Base-by-base conservation (phyloP, 2,329 filamentous ascomycete species). In the Didymellaceae sp. region DNA sequence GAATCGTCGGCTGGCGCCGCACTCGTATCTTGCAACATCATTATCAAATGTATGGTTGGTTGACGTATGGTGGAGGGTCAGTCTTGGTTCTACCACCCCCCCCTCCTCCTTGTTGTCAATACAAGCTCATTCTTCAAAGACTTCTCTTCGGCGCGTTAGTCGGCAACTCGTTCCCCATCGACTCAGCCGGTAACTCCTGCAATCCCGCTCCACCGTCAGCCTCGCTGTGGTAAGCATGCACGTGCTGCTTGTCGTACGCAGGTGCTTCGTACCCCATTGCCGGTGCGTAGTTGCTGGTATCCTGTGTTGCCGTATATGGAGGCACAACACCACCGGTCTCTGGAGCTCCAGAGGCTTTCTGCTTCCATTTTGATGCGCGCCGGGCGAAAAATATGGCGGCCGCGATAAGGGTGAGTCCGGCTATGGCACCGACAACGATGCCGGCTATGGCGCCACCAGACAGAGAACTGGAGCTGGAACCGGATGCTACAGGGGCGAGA, bases 301-400 rank as follows among this genome's bases (percentile, higher is more conserved):
- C n/a, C n/a, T 13, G 22, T 40, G 24, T 38, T 3, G 22, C 18
- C 16, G 34, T 39, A 22, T 39, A 39, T 9, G 35, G 7, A 5
- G 22, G 22, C 2, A 20, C 37, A n/a, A n/a, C n/a, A 13, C 10
- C 24, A 10, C 37, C 37, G 11, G 24, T 30, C 16, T 40, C 37
- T 5, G 37, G 37, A 14, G 9, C 24, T 2, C 16, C 37, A 13
- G 37, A 40, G 10, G 37, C 24, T 14, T 38, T 38, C 16, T 40
- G 26, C 37, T 40, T 40, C 37, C 37, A 40, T 14, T 28, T 28
- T 17, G 37, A 14, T 40, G 37, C 37, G 11, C 37, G 37, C 9
- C 37, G 37, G 11, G 16, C n/a, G 28, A 43, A 25, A 11, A 17
- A 43, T 13, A 31, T 13, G 6, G n/a, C 20, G 13, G 9, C 30